Conservation (phyloP, 352 stramenopile genomes). For the Phytophthora pseudosyringae region DNA sequence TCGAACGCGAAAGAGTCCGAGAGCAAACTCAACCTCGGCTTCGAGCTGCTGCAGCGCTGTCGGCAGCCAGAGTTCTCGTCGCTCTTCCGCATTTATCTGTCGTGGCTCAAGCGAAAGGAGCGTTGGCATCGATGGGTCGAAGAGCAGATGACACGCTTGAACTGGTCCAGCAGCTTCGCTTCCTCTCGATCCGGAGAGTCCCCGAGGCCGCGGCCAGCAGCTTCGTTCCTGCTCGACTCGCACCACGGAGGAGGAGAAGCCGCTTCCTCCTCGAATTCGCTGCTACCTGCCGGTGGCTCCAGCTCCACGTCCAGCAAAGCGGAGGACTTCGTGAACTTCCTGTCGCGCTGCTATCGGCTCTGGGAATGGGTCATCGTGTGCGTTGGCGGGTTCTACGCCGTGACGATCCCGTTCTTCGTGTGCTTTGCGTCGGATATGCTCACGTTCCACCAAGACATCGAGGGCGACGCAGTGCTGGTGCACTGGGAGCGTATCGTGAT, state of each 20-base stretch:
- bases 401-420: conserved; percentile 64
- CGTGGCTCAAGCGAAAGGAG: conserved; percentile 40
- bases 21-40: conserved; percentile 62
- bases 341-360: conserved; percentile 54
- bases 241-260: background rate
- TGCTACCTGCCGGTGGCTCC: conserved; percentile 4
- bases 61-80: conserved; percentile 64
- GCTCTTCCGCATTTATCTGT: conserved; percentile 55
- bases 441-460: conserved; percentile 20
- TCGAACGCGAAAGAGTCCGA: conserved; percentile 67
- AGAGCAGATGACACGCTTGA: conserved; percentile 1
- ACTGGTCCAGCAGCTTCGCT: conserved; percentile 18
- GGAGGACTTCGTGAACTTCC: conserved; percentile 62
- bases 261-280: conserved; percentile 5
- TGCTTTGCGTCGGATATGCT: conserved; percentile 55
- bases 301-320: conserved; percentile 29
- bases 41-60: conserved; percentile 59
- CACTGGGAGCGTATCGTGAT: conserved; percentile 49
- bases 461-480: conserved; percentile 7
- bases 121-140: conserved; percentile 18
- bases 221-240: conserved; percentile 19
- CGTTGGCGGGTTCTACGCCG: conserved; percentile 63
- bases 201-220: background rate
- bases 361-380: conserved; percentile 63
- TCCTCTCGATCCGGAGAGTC: conserved; percentile 12